Evolutionary conservation across 495 filamentous ascomycete species (phyloP), one percentile per base, ranked within the genome.

Genomic region (Physcia stellaris): DNA sequence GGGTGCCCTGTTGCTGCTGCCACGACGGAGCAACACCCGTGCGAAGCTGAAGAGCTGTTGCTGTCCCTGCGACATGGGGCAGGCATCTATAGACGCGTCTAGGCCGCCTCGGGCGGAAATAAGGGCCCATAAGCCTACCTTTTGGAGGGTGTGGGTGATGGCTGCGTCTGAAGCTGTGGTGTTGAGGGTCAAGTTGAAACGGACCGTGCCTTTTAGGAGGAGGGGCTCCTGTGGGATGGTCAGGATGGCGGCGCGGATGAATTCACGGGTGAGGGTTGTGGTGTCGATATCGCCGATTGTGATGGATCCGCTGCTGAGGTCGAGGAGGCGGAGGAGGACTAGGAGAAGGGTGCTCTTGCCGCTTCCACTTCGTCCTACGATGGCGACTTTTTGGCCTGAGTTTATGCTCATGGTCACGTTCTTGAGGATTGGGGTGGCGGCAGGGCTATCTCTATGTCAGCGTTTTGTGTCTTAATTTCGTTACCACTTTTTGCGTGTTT

Each of bases 101-200:
- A n/a, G n/a, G n/a, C n/a, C n/a, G n/a, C n/a, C n/a, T n/a, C n/a
- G n/a, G n/a, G n/a, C n/a, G n/a, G n/a, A n/a, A n/a, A n/a, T n/a
- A n/a, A n/a, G n/a, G n/a, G n/a, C n/a, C n/a, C n/a, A n/a, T n/a
- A n/a, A n/a, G n/a, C n/a, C n/a, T n/a, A n/a, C n/a, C n/a, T n/a
- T n/a, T n/a, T n/a, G n/a, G n/a, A n/a, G n/a, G n/a, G n/a, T n/a
- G n/a, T n/a, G n/a, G n/a, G n/a, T n/a, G n/a, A n/a, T n/a, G n/a
- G n/a, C n/a, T n/a, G n/a, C n/a, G n/a, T n/a, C n/a, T n/a, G n/a
- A n/a, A n/a, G n/a, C n/a, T n/a, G n/a, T n/a, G n/a, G n/a, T n/a
- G n/a, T n/a, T n/a, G n/a, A n/a, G n/a, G n/a, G n/a, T n/a, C n/a
- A 92, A 68, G 52, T 92, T 88, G 42, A 57, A 75, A 20, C 80